Base-by-base conservation (phyloP, 768 basidiomycete species). In the Mycena filopes region DNA sequence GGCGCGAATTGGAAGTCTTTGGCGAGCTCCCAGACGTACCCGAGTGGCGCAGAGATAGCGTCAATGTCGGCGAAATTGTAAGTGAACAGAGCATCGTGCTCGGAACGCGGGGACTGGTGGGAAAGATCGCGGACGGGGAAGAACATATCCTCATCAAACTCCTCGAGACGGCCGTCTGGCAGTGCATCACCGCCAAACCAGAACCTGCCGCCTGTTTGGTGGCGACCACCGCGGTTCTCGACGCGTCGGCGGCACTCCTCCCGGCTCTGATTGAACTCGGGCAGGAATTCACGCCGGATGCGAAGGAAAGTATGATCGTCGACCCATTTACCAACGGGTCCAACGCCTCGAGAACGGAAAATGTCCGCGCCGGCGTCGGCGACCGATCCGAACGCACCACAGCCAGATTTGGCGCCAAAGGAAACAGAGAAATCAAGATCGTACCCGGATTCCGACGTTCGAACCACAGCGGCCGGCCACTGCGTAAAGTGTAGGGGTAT, bases 391-490 rank as follows among this genome's bases (percentile, higher is more conserved):
- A 26, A 66, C 0, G 25, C 58, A 0, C 64, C 64, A 18, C 43
- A 7, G 2, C 64, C 64, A 7, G 64, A 60, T 16, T 13, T 10
- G 1, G 36, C 49, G 7, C 71, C 71, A 47, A 72, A 72, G 6
- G 42, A 46, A 0, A 63, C 53, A 1, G 61, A 65, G 25, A 63
- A 40, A 26, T 66, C 55, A 15, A 70, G 60, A 20, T 49, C 59
- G 8, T 36, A 55, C 1, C 5, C 41, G 0, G 68, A 54, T 0
- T 64, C 62, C 3, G 46, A 36, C 0, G 78, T 33, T 0, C 71
- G 60, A 0, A 83, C 69, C 0, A 82, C 76, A 0, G 73, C 28
- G 0, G 72, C 78, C 0, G 79, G 79, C 81, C 80, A 84, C 41
- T 83, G 82, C 0, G 68, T 68, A 0, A 64, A 72, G 12, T 72